phyloP scores from a whole-genome alignment of 257 asterid species.

The Nemophila menziesii region DNA sequence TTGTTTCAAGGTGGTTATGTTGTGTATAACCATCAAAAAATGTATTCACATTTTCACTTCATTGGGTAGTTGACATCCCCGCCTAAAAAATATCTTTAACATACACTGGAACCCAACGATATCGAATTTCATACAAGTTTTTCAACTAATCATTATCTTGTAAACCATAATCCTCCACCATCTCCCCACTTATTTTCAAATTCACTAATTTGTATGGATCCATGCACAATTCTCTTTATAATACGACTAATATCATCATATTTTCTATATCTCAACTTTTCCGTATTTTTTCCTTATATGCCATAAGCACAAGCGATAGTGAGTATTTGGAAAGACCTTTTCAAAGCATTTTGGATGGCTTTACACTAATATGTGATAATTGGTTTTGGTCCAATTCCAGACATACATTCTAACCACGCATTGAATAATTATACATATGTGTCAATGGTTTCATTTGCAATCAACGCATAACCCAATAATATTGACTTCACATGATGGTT shows the following conservation, averaged over 20 bases:
- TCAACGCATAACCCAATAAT: neutral
- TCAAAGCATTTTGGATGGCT: constrained; percentile 1
- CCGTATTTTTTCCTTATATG: neutral
- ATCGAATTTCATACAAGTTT: too few relatives aligned
- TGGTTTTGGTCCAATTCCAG: neutral
- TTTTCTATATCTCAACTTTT: neutral
- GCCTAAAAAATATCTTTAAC: neutral
- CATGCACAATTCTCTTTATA: neutral
- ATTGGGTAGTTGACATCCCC: neutral
- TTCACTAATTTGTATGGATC: too few relatives aligned
- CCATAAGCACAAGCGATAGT: too few relatives aligned
- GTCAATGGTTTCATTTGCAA: neutral
- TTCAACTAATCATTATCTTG: neutral
- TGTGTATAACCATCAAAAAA: too few relatives aligned
- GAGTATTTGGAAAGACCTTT: neutral
- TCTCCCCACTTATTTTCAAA: neutral
- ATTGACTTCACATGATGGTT: too few relatives aligned
- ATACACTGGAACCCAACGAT: neutral
- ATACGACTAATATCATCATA: neutral
- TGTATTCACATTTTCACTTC: neutral
- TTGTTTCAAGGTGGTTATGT: too few relatives aligned
- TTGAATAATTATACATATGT: constrained; percentile 2
- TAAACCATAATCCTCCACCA: neutral
- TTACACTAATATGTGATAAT: too few relatives aligned
- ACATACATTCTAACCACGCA: neutral